Base-by-base conservation (phyloP, 169 alveolate genomes). In the Eimeria nieschulzi region DNA sequence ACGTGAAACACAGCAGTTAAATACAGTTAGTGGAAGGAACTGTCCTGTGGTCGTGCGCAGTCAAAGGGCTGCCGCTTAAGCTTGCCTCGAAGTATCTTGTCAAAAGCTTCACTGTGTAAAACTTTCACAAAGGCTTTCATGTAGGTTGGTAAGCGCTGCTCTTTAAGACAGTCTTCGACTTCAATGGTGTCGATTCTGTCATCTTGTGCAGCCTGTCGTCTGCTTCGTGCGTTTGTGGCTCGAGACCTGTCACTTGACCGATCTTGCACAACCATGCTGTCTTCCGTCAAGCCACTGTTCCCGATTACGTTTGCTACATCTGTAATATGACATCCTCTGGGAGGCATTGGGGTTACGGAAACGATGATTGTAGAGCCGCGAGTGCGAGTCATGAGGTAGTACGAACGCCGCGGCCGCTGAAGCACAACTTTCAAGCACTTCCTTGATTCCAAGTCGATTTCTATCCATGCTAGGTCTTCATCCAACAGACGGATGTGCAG, bases 391-490 rank as follows among this genome's bases (percentile, higher is more conserved):
- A 10, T n/a, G 53, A 78, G 54, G 54, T 78, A 78, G 54, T 53
- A 78, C 51, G 72, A 39, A 9, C 86, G 70, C 23, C 68, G 86
- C 23, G 86, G 86, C 9, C 54, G 46, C n/a, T 78, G 86, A 26
- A 78, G 86, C 86, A 78, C 86, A n/a, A 78, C 68, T 25, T 78
- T 78, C 23, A 61, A n/a, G 25, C 68, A n/a, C 54, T 19, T 19
- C 3, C 55, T 51, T n/a, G 23, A 39, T 23, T 78, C 46, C 23
- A 78, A 55, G 23, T 55, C 86, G 17, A 78, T 61, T 53, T 78
- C 86, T 7, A 78, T 46, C 86, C 86, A 78, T 5, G 86, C 86
- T 9, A 78, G 72, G 54, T 78, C 86, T n/a, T 78, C 56, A 5
- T 53, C 72, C n/a, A 53, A 51, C 46, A 78, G 25, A 25, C 53